A percentile compares a stretch with the other conserved stretches of the same genome.
phyloP scores from a whole-genome alignment of 129 eudicot species.

The Erigeron canadensis region DNA sequence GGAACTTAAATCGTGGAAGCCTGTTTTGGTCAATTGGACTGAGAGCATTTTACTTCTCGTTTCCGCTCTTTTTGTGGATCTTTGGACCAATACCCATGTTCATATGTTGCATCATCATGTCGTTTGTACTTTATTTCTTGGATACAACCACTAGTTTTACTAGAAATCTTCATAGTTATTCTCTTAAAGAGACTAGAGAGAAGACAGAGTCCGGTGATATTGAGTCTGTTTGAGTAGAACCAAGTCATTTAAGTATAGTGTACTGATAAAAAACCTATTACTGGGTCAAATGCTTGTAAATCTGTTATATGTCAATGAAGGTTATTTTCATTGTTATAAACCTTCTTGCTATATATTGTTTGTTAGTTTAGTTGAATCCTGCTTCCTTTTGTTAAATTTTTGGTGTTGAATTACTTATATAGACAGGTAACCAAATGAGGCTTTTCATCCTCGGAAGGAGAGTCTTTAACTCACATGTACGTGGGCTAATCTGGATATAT shows the following conservation, averaged over 20 bases:
- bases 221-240: constrained; percentile 20
- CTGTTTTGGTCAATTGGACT: constrained; percentile 89
- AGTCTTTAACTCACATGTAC: too few species aligned
- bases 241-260: not conserved
- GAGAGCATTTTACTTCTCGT: constrained; percentile 80
- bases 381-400: too few species aligned
- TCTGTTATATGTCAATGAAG: not conserved
- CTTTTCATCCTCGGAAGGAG: too few species aligned
- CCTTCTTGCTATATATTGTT: too few species aligned
- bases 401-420: too few species aligned
- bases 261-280: not conserved
- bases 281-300: not conserved
- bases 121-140: constrained; percentile 71
- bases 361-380: too few species aligned
- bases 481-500: too few species aligned
- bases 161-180: constrained; percentile 54
- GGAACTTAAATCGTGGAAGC: constrained; percentile 70
- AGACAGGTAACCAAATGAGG: too few species aligned
- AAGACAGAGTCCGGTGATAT: constrained; percentile 26
- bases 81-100: constrained; percentile 89
- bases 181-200: constrained; percentile 43
- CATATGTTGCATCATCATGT: constrained; percentile 55
- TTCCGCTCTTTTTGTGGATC: constrained; percentile 87
- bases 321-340: not conserved
- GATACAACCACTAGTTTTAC: constrained; percentile 69